These are phyloP conservation scores for Phytophthora tentaculata DNA, from an alignment of 352 stramenopile species.

Conservation along the genomic window DNA sequence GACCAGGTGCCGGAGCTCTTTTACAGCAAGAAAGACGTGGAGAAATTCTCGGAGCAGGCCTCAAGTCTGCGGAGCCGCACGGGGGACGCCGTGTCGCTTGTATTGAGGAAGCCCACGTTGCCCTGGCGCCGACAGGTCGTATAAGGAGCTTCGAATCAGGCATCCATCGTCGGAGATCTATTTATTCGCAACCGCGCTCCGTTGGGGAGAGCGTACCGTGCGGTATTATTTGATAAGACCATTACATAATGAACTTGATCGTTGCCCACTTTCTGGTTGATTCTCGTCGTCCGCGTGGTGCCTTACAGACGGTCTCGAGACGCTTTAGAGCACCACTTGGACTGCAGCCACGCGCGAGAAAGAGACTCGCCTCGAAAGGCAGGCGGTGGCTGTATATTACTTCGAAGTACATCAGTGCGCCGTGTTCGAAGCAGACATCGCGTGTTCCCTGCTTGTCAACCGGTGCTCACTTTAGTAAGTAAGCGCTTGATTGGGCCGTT, in stretches of 20 bases:
- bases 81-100: slow-evolving; percentile 54
- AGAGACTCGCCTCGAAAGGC: background rate
- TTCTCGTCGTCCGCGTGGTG: background rate
- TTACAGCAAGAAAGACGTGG: slow-evolving; percentile 69
- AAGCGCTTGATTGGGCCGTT: too few relatives aligned
- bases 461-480: too few relatives aligned
- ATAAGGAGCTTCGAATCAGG: slow-evolving; percentile 10
- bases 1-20: slow-evolving; percentile 66
- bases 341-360: slow-evolving; percentile 10
- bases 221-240: slow-evolving; percentile 11
- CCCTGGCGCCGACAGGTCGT: slow-evolving; percentile 40
- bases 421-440: too few relatives aligned
- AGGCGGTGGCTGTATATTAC: background rate
- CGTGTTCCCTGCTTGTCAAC: too few relatives aligned
- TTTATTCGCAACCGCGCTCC: slow-evolving; percentile 34
- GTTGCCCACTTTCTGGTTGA: slow-evolving; percentile 7
- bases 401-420: too few relatives aligned
- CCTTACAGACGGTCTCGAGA: background rate
- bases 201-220: slow-evolving; percentile 26
- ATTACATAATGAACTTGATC: slow-evolving; percentile 32
- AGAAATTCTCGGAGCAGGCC: slow-evolving; percentile 62
- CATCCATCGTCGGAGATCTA: background rate
- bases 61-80: slow-evolving; percentile 60
- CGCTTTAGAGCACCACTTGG: background rate
- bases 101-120: slow-evolving; percentile 42